Evolutionary conservation across 2,329 filamentous ascomycete genomes (phyloP).

Genomic region (Alternaria burnsii): DNA sequence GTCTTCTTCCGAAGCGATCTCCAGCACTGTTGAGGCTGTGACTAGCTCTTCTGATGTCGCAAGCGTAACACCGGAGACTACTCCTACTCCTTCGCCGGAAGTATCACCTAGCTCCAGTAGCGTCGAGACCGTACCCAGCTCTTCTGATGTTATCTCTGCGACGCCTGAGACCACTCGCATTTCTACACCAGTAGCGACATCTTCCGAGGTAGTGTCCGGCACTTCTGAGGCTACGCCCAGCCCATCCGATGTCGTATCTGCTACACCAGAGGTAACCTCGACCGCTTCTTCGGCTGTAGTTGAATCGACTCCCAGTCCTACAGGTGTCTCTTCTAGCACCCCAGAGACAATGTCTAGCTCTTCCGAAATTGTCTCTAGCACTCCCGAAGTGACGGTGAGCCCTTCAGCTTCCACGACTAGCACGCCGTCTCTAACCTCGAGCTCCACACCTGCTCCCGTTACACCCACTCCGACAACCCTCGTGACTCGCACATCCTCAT

Average conservation of each 20-base stretch:
- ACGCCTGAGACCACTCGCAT: background rate
- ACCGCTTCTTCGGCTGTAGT: background rate
- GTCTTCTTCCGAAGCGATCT: background rate
- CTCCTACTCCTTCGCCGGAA: background rate
- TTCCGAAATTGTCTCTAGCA: background rate
- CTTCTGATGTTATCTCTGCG: background rate
- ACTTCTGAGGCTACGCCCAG: background rate
- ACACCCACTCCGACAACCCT: background rate
- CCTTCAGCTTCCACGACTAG: background rate
- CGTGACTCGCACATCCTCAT: slow-evolving; percentile 8
- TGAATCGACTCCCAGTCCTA: background rate
- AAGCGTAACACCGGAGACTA: background rate
- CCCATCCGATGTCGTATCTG: background rate
- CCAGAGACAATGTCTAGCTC: background rate
- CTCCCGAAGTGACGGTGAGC: background rate
- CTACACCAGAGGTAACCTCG: background rate
- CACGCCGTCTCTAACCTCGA: background rate
- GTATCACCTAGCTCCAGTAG: background rate
- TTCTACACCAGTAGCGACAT: background rate
- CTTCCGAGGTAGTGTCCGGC: background rate
- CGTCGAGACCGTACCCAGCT: background rate
- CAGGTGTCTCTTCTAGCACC: background rate
- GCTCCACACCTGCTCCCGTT: background rate
- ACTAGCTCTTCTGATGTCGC: background rate
- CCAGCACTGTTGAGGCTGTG: background rate